A percentile compares a stretch with the other conserved stretches of the same genome.
phyloP scores from a whole-genome alignment of 2,329 filamentous ascomycete genomes.

The Clathrospora elynae region DNA sequence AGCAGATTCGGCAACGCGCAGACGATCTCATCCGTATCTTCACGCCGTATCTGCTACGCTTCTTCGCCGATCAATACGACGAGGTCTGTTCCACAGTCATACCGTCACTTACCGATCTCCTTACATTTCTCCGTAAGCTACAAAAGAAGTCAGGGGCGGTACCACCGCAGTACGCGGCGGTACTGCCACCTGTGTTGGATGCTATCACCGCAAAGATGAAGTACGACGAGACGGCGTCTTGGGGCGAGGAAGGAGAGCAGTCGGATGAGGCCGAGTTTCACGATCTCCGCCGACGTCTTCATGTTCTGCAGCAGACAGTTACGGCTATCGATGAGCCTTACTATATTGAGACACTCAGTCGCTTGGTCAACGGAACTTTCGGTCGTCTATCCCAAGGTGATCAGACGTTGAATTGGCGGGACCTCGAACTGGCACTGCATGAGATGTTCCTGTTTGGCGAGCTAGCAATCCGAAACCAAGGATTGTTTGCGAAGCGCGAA shows the following conservation, averaged over 20 bases:
- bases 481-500: slow-evolving; percentile 82
- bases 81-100: slow-evolving; percentile 97
- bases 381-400: slow-evolving; percentile 72
- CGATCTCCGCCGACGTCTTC: slow-evolving; percentile 86
- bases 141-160: slow-evolving; percentile 66
- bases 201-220: slow-evolving; percentile 96
- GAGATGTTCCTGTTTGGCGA: slow-evolving; percentile 98
- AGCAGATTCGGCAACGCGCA: slow-evolving; percentile 72
- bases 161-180: slow-evolving; percentile 75
- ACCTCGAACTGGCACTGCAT: slow-evolving; percentile 89
- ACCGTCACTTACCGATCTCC: slow-evolving; percentile 86
- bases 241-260: slow-evolving; percentile 92
- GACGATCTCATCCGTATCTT: slow-evolving; percentile 83
- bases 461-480: slow-evolving; percentile 84
- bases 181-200: slow-evolving; percentile 86
- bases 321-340: slow-evolving; percentile 85
- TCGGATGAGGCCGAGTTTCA: slow-evolving; percentile 98
- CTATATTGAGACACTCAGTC: slow-evolving; percentile 86
- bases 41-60: slow-evolving; percentile 83
- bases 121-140: slow-evolving; percentile 86
- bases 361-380: slow-evolving; percentile 86
- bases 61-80: slow-evolving; percentile 97
- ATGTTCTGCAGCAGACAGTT: slow-evolving; percentile 89
- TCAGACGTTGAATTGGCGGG: slow-evolving; percentile 87
- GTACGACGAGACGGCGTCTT: slow-evolving; percentile 91